phyloP scores from a whole-genome alignment of 768 basidiomycete genomes.

The Boletus subcaerulescens region DNA sequence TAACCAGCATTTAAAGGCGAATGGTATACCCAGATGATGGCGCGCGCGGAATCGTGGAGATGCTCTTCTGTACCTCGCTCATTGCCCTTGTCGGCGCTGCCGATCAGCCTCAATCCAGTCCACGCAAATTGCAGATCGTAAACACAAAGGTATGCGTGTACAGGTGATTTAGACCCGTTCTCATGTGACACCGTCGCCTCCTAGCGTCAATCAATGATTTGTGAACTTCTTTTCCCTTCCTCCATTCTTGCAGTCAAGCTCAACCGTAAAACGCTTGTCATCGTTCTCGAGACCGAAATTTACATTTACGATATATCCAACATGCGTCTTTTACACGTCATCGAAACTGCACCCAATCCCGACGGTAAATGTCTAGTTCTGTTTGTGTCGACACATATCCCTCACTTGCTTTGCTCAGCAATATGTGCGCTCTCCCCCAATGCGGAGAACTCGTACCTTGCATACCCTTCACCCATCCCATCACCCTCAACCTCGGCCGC shows the following conservation, averaged over 20 bases:
- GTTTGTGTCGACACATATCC: not conserved
- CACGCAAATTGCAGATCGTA: conserved; percentile 93
- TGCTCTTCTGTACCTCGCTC: conserved; percentile 98
- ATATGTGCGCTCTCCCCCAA: conserved; percentile 94
- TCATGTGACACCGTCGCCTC: not conserved
- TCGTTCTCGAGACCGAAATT: conserved; percentile 95
- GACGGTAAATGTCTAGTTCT: conserved; percentile 56
- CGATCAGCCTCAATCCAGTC: conserved; percentile 86
- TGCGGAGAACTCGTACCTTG: conserved; percentile 89
- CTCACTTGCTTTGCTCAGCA: conserved; percentile 45
- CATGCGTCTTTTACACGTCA: conserved; percentile 95
- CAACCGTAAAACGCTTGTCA: conserved; percentile 94
- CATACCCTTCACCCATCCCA: conserved; percentile 93
- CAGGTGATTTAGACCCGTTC: not conserved
- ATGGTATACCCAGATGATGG: conserved; percentile 66
- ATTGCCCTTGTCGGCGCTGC: conserved; percentile 96
- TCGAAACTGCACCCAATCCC: conserved; percentile 94
- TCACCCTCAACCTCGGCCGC: conserved; percentile 64
- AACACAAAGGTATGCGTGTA: conserved; percentile 85
- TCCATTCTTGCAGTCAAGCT: conserved; percentile 97
- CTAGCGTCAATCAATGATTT: conserved; percentile 96
- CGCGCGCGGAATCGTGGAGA: conserved; percentile 94
- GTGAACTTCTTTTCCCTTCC: conserved; percentile 96
- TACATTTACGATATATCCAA: conserved; percentile 99
- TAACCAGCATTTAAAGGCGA: not conserved